A percentile compares a stretch with the other conserved stretches of the same genome.
Conservation (phyloP, 352 stramenopile genomes). For the Globisporangium spinosum region DNA sequence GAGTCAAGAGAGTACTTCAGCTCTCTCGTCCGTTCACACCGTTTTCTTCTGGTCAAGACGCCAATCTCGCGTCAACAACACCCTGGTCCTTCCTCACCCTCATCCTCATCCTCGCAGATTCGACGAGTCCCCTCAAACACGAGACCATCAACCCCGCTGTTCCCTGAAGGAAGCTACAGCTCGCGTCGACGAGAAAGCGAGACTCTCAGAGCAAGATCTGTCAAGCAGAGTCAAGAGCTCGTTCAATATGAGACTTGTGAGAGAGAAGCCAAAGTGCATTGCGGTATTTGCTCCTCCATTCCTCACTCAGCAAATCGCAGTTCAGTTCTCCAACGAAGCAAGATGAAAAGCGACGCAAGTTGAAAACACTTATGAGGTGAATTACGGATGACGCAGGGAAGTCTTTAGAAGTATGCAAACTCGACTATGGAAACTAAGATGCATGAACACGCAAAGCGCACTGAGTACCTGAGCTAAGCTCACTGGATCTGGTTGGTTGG, state of each 20-base stretch:
- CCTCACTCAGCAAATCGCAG: neutral
- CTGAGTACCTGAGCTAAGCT: neutral
- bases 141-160: too few relatives aligned
- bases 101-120: too few relatives aligned
- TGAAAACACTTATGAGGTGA: neutral
- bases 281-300: neutral
- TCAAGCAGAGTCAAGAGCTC: neutral
- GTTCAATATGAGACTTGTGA: neutral
- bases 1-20: neutral
- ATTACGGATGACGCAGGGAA: neutral
- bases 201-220: neutral
- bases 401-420: neutral
- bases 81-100: neutral
- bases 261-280: neutral
- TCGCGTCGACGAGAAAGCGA: neutral
- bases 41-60: neutral
- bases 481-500: neutral
- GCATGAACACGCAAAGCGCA: neutral
- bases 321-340: neutral
- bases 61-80: neutral
- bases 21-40: neutral
- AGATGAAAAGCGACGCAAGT: neutral
- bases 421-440: neutral
- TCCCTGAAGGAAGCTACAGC: too few relatives aligned
- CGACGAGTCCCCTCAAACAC: too few relatives aligned